These are phyloP conservation scores for Dipodascus geniculatus DNA, from an alignment of 805 yeast species.

Conservation along the genomic window DNA sequence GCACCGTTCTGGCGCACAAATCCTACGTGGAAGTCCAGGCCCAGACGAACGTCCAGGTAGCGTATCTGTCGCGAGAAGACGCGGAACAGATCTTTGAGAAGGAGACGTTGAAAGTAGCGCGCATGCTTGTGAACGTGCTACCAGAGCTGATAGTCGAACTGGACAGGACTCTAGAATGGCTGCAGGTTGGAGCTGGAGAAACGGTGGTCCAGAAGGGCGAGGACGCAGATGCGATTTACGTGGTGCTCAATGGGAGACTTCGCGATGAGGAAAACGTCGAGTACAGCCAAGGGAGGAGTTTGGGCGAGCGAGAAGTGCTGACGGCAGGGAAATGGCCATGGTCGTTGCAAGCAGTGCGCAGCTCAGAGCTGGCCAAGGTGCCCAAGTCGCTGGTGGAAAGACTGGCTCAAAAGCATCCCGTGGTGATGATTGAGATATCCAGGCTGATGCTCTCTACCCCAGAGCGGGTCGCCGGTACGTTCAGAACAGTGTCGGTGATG, in stretches of 20 bases:
- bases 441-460: slow-evolving; percentile 63
- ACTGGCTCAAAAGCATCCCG: slow-evolving; percentile 72
- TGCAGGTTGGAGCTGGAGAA: slow-evolving; percentile 79
- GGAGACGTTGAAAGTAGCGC: slow-evolving; percentile 70
- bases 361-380: slow-evolving; percentile 85
- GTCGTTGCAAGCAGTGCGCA: slow-evolving; percentile 77
- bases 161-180: slow-evolving; percentile 93
- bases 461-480: slow-evolving; percentile 14
- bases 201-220: slow-evolving; percentile 72
- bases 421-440: slow-evolving; percentile 82
- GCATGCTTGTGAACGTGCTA: slow-evolving; percentile 51
- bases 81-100: slow-evolving; percentile 61
- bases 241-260: slow-evolving; percentile 79
- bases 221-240: slow-evolving; percentile 80
- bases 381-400: slow-evolving; percentile 84
- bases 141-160: slow-evolving; percentile 58
- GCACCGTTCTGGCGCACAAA: slow-evolving; percentile 65
- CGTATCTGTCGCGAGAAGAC: slow-evolving; percentile 51
- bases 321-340: slow-evolving; percentile 61
- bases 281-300: slow-evolving; percentile 85
- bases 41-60: slow-evolving; percentile 50
- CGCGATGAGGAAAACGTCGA: slow-evolving; percentile 49
- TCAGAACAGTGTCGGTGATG: slow-evolving; percentile 3
- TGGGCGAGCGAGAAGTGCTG: slow-evolving; percentile 91
- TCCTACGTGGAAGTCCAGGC: slow-evolving; percentile 67